A percentile compares a stretch with the other conserved stretches of the same genome.
phyloP scores from a whole-genome alignment of 2,329 filamentous ascomycete genomes.

The Aspergillus brasiliensis region DNA sequence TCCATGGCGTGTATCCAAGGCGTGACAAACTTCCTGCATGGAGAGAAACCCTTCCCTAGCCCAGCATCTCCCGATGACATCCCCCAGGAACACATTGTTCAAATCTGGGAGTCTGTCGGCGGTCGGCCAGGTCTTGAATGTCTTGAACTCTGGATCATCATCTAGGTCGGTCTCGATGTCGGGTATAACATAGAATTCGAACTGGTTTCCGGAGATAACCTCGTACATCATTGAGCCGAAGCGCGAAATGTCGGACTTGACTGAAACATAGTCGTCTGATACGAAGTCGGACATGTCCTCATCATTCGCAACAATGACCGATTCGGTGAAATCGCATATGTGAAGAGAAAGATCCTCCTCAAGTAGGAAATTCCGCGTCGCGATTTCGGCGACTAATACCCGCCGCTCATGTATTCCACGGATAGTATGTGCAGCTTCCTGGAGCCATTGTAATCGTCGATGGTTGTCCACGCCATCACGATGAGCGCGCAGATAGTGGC shows the following conservation, averaged over 20 bases:
- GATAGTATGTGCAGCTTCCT: background rate
- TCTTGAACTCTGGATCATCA: background rate
- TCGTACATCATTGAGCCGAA: background rate
- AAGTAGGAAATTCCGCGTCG: background rate
- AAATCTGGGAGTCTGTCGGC: background rate
- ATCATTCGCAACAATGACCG: background rate
- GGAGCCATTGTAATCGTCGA: background rate
- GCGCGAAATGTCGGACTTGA: background rate
- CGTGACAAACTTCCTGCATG: background rate
- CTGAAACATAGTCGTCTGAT: background rate
- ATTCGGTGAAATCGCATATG: background rate
- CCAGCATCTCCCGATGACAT: background rate
- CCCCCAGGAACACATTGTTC: background rate
- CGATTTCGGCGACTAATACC: background rate
- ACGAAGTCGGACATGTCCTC: background rate
- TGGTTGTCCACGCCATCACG: background rate
- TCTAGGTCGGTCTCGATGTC: background rate
- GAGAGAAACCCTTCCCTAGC: background rate
- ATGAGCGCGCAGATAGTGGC: background rate
- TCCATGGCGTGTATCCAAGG: background rate
- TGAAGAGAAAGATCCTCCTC: background rate
- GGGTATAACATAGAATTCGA: background rate
- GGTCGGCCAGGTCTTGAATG: background rate
- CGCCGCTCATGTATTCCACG: background rate
- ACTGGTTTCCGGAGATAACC: background rate